These are phyloP conservation scores for Ustilago esculenta DNA, from an alignment of 1,284 basidiomycete genomes.

Conservation along the genomic window DNA sequence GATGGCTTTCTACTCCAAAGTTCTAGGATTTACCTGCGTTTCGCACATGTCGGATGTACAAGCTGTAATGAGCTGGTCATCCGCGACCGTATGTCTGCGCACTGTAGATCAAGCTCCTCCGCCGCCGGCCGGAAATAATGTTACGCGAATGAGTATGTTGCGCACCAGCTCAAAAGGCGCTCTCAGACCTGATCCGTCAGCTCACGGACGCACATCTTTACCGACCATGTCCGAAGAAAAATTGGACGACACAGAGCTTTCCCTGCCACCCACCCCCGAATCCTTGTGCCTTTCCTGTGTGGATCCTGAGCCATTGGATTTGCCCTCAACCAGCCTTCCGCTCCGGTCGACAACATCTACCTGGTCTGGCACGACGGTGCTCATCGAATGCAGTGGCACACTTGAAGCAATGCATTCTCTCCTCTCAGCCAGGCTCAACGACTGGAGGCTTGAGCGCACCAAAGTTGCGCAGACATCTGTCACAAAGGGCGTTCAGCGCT, in stretches of 20 bases:
- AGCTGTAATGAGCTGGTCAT: conserved; percentile 29
- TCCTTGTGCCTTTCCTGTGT: conserved; percentile 12
- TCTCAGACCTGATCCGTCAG: neutral
- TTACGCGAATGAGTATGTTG: conserved; percentile 12
- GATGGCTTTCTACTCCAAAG: conserved; percentile 32
- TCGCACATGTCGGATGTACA: conserved; percentile 22
- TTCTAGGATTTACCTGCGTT: conserved; percentile 31
- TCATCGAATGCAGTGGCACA: conserved; percentile 28
- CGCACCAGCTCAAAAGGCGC: neutral
- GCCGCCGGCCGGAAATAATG: conserved; percentile 3
- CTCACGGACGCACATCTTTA: conserved; percentile 4
- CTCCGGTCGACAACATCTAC: conserved; percentile 7
- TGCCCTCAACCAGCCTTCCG: conserved; percentile 16
- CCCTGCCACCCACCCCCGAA: conserved; percentile 21
- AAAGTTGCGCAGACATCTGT: conserved; percentile 3
- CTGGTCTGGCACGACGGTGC: conserved; percentile 21
- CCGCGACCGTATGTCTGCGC: conserved; percentile 34
- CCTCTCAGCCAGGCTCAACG: conserved; percentile 26
- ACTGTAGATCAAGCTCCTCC: conserved; percentile 14
- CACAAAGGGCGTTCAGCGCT: neutral
- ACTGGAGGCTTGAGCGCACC: conserved; percentile 24
- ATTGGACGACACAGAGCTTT: neutral
- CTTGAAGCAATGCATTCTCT: conserved; percentile 32
- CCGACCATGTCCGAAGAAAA: conserved; percentile 19
- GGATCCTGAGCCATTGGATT: conserved; percentile 17